phyloP scores from a whole-genome alignment of 768 basidiomycete genomes.

The Lactarius deliciosus region DNA sequence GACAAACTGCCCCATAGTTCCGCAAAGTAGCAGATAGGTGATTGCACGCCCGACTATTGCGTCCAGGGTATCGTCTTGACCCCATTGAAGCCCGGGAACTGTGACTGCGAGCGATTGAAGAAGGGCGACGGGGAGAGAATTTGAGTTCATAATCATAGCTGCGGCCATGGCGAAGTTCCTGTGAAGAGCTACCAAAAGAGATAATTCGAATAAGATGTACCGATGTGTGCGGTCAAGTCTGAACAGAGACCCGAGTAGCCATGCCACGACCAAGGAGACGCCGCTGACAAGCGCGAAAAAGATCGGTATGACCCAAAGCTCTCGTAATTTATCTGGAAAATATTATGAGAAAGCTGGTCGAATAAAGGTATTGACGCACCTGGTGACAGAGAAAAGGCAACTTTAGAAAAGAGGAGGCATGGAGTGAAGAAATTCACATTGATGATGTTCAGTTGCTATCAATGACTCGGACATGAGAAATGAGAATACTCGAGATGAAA shows the following conservation, averaged over 20 bases:
- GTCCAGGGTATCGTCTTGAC: conserved; percentile 71
- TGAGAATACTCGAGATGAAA: neutral
- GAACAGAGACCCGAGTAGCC: conserved; percentile 57
- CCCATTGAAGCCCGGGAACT: conserved; percentile 83
- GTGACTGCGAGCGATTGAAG: conserved; percentile 88
- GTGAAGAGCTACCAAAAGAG: neutral
- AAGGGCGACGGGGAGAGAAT: conserved; percentile 91
- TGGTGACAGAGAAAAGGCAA: conserved; percentile 80
- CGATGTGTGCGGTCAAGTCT: conserved; percentile 74
- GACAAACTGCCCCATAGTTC: conserved; percentile 94
- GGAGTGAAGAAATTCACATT: conserved; percentile 91
- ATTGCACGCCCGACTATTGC: conserved; percentile 91
- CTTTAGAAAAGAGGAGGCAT: conserved; percentile 88
- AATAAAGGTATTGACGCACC: conserved; percentile 40
- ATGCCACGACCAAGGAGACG: conserved; percentile 70
- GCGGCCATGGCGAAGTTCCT: conserved; percentile 81
- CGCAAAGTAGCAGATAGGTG: conserved; percentile 88
- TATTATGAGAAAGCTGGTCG: neutral
- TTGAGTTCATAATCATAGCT: conserved; percentile 92
- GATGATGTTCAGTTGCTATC: conserved; percentile 71
- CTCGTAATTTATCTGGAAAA: conserved; percentile 62
- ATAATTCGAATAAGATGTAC: conserved; percentile 40
- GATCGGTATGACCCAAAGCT: conserved; percentile 83
- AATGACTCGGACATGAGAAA: neutral
- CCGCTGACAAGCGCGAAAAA: conserved; percentile 79